Evolutionary conservation across 2,329 filamentous ascomycete genomes (phyloP).

Genomic region (Polychaeton citri): DNA sequence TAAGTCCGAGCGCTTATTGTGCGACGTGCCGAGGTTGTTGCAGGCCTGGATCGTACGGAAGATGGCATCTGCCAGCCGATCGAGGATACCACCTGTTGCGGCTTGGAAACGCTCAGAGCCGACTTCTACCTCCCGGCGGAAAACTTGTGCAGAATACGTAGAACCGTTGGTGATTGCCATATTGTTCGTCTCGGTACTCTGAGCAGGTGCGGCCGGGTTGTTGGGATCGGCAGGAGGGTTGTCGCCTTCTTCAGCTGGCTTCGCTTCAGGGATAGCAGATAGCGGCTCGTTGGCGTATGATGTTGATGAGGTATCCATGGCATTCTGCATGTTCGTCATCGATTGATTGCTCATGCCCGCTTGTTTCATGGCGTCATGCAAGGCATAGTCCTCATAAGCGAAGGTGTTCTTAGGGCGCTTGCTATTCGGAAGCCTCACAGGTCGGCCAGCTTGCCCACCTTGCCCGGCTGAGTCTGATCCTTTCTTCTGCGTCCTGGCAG

Average conservation of each 20-base stretch:
- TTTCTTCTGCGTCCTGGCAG: slow-evolving; percentile 39
- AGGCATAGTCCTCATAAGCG: slow-evolving; percentile 55
- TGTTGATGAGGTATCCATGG: slow-evolving; percentile 31
- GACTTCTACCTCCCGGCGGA: slow-evolving; percentile 55
- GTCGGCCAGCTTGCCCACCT: slow-evolving; percentile 43
- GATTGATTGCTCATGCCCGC: slow-evolving; percentile 33
- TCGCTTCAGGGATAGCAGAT: slow-evolving; percentile 18
- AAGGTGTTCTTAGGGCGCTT: slow-evolving; percentile 59
- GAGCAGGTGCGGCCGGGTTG: neutral
- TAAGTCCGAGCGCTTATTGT: slow-evolving; percentile 64
- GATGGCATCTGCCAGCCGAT: slow-evolving; percentile 71
- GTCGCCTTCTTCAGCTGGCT: slow-evolving; percentile 19
- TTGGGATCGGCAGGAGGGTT: slow-evolving; percentile 7
- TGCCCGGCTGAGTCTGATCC: slow-evolving; percentile 39
- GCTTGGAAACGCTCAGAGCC: slow-evolving; percentile 60
- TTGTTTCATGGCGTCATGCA: slow-evolving; percentile 40
- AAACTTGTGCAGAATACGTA: slow-evolving; percentile 20
- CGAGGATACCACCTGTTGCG: slow-evolving; percentile 56
- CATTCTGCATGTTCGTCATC: slow-evolving; percentile 38
- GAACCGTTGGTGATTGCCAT: slow-evolving; percentile 12
- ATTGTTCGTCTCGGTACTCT: slow-evolving; percentile 2
- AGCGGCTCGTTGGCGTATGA: slow-evolving; percentile 10
- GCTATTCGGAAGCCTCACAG: slow-evolving; percentile 53
- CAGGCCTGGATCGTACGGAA: slow-evolving; percentile 74
- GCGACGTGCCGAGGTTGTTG: slow-evolving; percentile 45